Evolutionary conservation across 1,284 basidiomycete genomes (phyloP).

Genomic region (Jaminaea rosea): DNA sequence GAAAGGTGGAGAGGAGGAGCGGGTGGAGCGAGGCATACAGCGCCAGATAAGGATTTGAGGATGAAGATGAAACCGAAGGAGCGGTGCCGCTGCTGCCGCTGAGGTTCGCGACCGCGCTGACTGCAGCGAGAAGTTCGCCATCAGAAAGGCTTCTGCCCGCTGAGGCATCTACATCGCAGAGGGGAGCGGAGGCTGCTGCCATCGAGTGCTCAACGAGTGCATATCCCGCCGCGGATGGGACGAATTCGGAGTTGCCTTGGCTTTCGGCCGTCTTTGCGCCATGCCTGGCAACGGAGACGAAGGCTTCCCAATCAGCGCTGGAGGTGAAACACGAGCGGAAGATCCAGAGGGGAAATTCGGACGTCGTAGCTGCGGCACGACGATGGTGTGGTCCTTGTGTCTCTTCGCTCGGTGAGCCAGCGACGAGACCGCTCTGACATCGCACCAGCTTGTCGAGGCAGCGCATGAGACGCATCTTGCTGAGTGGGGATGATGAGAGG

Average conservation of each 20-base stretch:
- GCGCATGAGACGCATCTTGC: not conserved
- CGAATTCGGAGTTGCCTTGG: not conserved
- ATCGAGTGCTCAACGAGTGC: not conserved
- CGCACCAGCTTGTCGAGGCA: constrained; percentile 1
- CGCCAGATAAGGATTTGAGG: not conserved
- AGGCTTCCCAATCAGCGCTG: not conserved
- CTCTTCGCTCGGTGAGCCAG: not conserved
- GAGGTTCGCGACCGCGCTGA: not conserved
- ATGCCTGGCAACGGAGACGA: not conserved
- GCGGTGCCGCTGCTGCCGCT: not conserved
- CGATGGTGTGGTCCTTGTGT: not conserved
- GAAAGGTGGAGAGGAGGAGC: not conserved
- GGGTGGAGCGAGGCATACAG: not conserved
- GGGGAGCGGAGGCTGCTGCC: not conserved
- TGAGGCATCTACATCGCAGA: not conserved
- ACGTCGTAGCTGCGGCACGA: not conserved
- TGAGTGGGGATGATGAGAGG: not conserved
- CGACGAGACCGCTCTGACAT: not conserved
- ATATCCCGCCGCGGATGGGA: not conserved
- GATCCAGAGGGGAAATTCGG: not conserved
- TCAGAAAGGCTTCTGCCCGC: not conserved
- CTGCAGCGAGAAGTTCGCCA: not conserved
- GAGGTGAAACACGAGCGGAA: not conserved
- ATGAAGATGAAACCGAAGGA: not conserved
- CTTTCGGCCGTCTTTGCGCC: not conserved